Conservation (phyloP, 805 yeast genomes). For the Starmerella etchellsii region DNA sequence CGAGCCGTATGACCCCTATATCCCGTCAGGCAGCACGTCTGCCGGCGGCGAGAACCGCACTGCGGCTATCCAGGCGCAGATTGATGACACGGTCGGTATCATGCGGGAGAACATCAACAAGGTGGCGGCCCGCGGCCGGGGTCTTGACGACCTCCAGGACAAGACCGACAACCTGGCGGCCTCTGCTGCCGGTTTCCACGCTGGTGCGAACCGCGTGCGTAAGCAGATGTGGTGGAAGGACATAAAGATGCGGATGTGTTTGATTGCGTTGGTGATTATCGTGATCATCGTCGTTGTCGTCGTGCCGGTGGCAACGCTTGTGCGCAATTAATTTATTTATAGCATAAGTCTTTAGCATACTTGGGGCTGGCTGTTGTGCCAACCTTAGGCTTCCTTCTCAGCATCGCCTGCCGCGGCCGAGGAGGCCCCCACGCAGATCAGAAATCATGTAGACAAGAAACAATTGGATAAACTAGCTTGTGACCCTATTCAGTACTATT, state of each 20-base stretch:
- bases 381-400: no score
- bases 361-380: no score
- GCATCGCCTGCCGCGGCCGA: no score
- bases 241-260: slow-evolving; percentile 87
- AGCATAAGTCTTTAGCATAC: background rate
- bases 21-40: slow-evolving; percentile 34
- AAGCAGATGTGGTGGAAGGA: slow-evolving; percentile 99
- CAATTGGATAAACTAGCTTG: no score
- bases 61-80: slow-evolving; percentile 81
- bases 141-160: slow-evolving; percentile 80
- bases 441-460: no score
- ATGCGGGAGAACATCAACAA: slow-evolving; percentile 96
- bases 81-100: slow-evolving; percentile 90
- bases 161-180: slow-evolving; percentile 87
- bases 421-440: no score
- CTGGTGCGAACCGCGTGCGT: slow-evolving; percentile 94
- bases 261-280: slow-evolving; percentile 63
- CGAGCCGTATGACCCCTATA: slow-evolving; percentile 76
- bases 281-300: slow-evolving; percentile 72
- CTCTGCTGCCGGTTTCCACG: slow-evolving; percentile 85
- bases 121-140: slow-evolving; percentile 90
- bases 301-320: slow-evolving; percentile 89
- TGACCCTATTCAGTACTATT: no score
- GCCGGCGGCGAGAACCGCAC: slow-evolving; percentile 33
- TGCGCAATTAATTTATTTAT: slow-evolving; percentile 25